phyloP scores from a whole-genome alignment of 768 basidiomycete species.

The Tricholoma furcatifolium region DNA sequence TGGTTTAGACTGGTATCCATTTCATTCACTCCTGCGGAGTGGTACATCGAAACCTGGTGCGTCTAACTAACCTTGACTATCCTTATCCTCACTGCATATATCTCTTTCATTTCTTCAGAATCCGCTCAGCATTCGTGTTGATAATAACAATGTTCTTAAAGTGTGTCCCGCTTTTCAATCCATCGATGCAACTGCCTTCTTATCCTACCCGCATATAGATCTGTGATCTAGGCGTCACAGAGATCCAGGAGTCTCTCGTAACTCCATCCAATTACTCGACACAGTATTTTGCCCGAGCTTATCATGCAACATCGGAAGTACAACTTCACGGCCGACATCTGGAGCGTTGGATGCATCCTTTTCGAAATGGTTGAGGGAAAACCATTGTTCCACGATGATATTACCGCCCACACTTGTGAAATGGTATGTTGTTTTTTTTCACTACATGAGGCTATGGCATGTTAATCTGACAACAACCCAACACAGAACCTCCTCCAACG shows the following conservation, averaged over 20 bases:
- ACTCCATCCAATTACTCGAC: constrained; percentile 99
- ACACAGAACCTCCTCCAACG: constrained; percentile 92
- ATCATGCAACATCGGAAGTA: constrained; percentile 99
- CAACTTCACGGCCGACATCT: constrained; percentile 98
- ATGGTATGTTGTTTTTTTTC: constrained; percentile 61
- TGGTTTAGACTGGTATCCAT: constrained; percentile 85
- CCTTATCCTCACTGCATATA: constrained; percentile 1
- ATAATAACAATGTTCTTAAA: constrained; percentile 99
- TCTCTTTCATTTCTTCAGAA: constrained; percentile 50
- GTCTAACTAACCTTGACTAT: constrained; percentile 25
- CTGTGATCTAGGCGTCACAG: constrained; percentile 97
- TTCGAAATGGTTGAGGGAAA: constrained; percentile 99
- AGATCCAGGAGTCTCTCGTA: constrained; percentile 99
- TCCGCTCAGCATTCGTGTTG: constrained; percentile 99
- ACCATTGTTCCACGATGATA: constrained; percentile 98
- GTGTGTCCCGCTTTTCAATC: constrained; percentile 35
- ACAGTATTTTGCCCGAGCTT: constrained; percentile 97
- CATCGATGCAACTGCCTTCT: constrained; percentile 8
- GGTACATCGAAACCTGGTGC: constrained; percentile 92
- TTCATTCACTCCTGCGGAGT: constrained; percentile 99
- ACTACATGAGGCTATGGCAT: constrained; percentile 1
- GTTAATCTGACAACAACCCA: constrained; percentile 64
- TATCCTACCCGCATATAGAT: constrained; percentile 54
- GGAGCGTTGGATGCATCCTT: constrained; percentile 99
- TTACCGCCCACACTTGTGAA: constrained; percentile 97